phyloP scores from a whole-genome alignment of 768 basidiomycete species.

The Tulasnella sp. region DNA sequence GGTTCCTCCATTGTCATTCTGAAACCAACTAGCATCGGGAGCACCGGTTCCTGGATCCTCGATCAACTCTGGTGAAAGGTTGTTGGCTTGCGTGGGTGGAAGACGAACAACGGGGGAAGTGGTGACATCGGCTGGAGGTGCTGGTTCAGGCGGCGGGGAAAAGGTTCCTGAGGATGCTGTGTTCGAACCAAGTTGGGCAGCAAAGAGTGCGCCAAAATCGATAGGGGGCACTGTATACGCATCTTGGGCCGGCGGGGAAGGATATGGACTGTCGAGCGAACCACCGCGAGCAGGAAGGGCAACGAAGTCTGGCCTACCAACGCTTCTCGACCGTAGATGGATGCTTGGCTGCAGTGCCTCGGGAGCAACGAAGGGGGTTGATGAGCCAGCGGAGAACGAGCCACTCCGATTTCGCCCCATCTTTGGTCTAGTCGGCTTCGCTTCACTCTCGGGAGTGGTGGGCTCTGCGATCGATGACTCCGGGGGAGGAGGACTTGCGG shows the following conservation, averaged over 20 bases:
- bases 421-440: not conserved
- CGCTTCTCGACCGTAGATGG: not conserved
- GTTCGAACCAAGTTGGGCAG: not conserved
- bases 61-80: not conserved
- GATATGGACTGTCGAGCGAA: conserved; percentile 8
- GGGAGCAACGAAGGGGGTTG: not conserved
- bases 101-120: not conserved
- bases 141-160: not conserved
- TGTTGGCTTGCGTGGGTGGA: not conserved
- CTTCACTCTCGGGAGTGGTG: not conserved
- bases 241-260: conserved; percentile 5
- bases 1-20: not conserved
- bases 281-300: not conserved
- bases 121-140: not conserved
- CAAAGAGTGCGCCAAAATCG: not conserved
- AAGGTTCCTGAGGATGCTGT: not conserved
- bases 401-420: not conserved
- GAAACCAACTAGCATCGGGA: not conserved
- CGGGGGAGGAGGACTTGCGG: not conserved
- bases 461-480: not conserved
- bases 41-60: not conserved
- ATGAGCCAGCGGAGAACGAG: not conserved
- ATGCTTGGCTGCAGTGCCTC: not conserved
- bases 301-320: not conserved
- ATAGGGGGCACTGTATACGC: not conserved